Conservation (phyloP, 108 stramenopile species). For the Skeletonema costatum region DNA sequence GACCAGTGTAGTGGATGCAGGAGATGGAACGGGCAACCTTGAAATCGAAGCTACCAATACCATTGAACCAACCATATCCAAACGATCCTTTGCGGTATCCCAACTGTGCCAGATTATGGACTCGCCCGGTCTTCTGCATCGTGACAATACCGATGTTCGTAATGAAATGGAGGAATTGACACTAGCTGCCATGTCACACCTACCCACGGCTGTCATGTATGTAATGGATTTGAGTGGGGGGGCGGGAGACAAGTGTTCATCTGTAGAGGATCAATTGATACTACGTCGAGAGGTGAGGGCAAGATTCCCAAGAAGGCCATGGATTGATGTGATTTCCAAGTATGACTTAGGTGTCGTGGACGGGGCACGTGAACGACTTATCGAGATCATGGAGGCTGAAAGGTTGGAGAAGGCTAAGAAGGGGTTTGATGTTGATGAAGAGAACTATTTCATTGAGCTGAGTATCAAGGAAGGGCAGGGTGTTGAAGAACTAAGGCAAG, state of each 20-base stretch:
- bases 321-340: constrained; percentile 97
- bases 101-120: constrained; percentile 89
- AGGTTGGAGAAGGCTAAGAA: constrained; percentile 6
- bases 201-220: constrained; percentile 97
- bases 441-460: constrained; percentile 66
- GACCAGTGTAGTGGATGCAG: constrained; percentile 19
- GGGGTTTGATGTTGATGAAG: constrained; percentile 17
- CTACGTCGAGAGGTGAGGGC: constrained; percentile 77
- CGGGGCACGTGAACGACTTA: constrained; percentile 71
- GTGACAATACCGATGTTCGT: constrained; percentile 69
- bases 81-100: constrained; percentile 43
- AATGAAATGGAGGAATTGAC: constrained; percentile 98
- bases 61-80: constrained; percentile 44
- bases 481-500: constrained; percentile 72
- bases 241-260: constrained; percentile 89
- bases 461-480: constrained; percentile 79
- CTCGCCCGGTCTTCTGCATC: constrained; percentile 88
- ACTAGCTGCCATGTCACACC: constrained; percentile 92
- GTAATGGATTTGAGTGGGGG: constrained; percentile 94
- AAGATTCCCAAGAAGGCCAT: constrained; percentile 91
- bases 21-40: constrained; percentile 6
- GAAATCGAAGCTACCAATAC: constrained; percentile 27
- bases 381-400: constrained; percentile 58
- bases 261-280: constrained; percentile 84
- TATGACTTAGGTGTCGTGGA: constrained; percentile 80